Evolutionary conservation across 352 stramenopile species (phyloP), one percentile per base, ranked within the genome.

Genomic region (Phytophthora parvispora): DNA sequence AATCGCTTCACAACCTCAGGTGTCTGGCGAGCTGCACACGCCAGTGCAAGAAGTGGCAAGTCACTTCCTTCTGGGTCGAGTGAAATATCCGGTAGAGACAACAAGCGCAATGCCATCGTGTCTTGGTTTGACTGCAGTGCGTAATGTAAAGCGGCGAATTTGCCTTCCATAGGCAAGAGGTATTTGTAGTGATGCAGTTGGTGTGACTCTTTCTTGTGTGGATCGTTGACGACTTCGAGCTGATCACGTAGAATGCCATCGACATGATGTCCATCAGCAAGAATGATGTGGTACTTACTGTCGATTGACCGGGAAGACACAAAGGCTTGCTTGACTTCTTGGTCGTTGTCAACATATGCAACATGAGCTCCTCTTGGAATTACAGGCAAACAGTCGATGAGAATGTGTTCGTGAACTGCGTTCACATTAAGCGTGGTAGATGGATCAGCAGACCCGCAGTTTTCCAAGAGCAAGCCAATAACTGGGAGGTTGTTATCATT

Each of bases 61-160:
- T 92, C 85, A 42, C 78, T 87, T 7, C 81, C 75, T 51, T 91
- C 81, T 6, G 78, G 74, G 4, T 80, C 60, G 4, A 83, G 57
- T 2, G 74, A 78, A 27, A 90, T 62, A 1, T 57, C 54, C 10
- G 64, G 55, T 1, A 81, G 29, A 5, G 55, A 50, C 15, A 93
- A 49, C 10, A 93, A 59, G 10, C 60, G 52, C 2, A 78, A 45
- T 1, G 80, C 55, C 22, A 90, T 52, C 0, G 50, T 71, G 18
- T 74, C 67, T 18, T 91, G 76, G 36, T 79, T 91, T 4, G 40
- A 71, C 53, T 91, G 83, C 4, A 91, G 48, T 0, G 81, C 83
- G 53, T 92, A 93, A 48, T 93, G 85, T 0, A 93, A 58, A 12
- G 78, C 69, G 7, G 80, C 78, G 54, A 91, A 91, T 12, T 74